A percentile compares a stretch with the other conserved stretches of the same genome.
Evolutionary conservation across 441 rosid species (phyloP).

Genomic region (Eruca vesicaria): DNA sequence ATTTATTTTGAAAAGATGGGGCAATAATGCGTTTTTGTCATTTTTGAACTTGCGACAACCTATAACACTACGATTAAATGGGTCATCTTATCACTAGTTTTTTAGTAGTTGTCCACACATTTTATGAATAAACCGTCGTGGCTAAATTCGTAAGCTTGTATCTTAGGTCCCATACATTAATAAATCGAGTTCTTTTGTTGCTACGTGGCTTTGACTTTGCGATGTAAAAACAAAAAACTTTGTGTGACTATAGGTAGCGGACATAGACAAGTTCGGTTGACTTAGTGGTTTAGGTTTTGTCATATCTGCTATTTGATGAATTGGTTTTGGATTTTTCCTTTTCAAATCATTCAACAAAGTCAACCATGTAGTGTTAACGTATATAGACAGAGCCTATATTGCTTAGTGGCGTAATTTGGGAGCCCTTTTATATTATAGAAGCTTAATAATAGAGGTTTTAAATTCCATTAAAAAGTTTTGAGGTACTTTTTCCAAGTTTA

Average conservation of each 20-base stretch:
- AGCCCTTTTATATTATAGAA: background rate
- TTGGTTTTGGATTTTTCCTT: conserved; percentile 10
- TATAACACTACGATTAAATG: conserved; percentile 14
- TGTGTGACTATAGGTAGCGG: background rate
- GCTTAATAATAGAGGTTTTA: background rate
- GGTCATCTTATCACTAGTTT: conserved; percentile 9
- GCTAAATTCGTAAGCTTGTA: conserved; percentile 16
- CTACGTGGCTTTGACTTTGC: conserved; percentile 60
- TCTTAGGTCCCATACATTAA: conserved; percentile 28
- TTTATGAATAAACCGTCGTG: conserved; percentile 13
- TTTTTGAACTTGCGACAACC: conserved; percentile 11
- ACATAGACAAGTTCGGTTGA: conserved; percentile 42
- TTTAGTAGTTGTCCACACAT: conserved; percentile 13
- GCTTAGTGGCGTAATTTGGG: background rate
- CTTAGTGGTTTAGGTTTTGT: conserved; percentile 45
- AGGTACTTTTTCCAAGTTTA: background rate
- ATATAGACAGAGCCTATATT: background rate
- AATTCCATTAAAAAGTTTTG: background rate
- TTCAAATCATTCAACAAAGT: conserved; percentile 5
- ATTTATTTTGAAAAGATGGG: background rate
- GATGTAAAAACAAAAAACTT: conserved; percentile 9
- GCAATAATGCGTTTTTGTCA: conserved; percentile 23
- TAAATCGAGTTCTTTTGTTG: conserved; percentile 36
- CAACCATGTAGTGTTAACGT: conserved; percentile 1
- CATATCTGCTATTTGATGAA: conserved; percentile 8